These are phyloP conservation scores for Backusella parvicylindrica DNA, from an alignment of 192 early-diverging fungal species.

Conservation along the genomic window DNA sequence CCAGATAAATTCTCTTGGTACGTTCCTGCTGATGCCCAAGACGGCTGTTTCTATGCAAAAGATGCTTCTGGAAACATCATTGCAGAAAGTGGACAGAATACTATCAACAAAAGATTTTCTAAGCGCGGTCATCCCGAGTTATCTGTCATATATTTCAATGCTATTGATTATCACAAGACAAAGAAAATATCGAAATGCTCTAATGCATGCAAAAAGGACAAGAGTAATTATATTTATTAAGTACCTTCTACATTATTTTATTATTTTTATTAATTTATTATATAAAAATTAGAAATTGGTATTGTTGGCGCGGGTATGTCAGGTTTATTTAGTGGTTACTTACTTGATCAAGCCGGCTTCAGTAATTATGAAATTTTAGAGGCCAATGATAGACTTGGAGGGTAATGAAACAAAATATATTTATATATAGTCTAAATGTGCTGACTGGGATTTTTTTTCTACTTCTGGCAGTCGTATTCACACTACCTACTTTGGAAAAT, in stretches of 20 bases:
- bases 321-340: conserved; percentile 23
- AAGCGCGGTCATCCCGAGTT: conserved; percentile 19
- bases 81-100: conserved; percentile 10
- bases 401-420: background rate
- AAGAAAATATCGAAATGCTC: background rate
- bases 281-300: conserved; percentile 19
- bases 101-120: background rate
- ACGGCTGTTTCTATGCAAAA: conserved; percentile 1
- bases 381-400: conserved; percentile 25
- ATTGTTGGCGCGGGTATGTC: conserved; percentile 31
- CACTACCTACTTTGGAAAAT: conserved; percentile 31
- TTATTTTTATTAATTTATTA: background rate
- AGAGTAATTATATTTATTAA: conserved; percentile 9
- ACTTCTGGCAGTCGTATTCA: conserved; percentile 16
- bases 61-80: background rate
- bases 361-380: conserved; percentile 27
- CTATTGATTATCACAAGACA: conserved; percentile 13
- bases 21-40: background rate
- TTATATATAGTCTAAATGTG: background rate
- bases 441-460: background rate
- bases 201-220: background rate
- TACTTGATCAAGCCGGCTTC: conserved; percentile 26
- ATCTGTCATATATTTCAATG: conserved; percentile 17
- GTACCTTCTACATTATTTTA: background rate
- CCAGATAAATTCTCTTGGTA: conserved; percentile 11